These are phyloP conservation scores for sweet orange (Citrus sinensis) DNA, from an alignment of 345 rosid genomes.

Conservation along the genomic window DVS_A1.0 CM039165.1:26605001-26605500, in stretches of 20 bases:
- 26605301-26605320: neutral
- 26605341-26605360: neutral
- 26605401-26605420: neutral
- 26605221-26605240: constrained; percentile 26
- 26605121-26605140: constrained; percentile 12
- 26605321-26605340: neutral
- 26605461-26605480: neutral
- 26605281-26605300: constrained; percentile 22
- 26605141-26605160: neutral
- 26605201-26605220: constrained; percentile 6
- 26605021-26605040: constrained; percentile 14
- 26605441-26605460: neutral
- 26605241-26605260: constrained; percentile 27
- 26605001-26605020: constrained; percentile 15
- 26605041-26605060: neutral
- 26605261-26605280: constrained; percentile 14
- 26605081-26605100: neutral
- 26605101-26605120: constrained; percentile 15
- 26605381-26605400: neutral
- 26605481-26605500: neutral
- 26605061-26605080: constrained; percentile 11
- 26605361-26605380: neutral
- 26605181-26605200: constrained; percentile 28
- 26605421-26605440: neutral
- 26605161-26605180: neutral